These are phyloP conservation scores for Scheffersomyces lignosus DNA, from an alignment of 805 yeast genomes.

Conservation along the genomic window DNA sequence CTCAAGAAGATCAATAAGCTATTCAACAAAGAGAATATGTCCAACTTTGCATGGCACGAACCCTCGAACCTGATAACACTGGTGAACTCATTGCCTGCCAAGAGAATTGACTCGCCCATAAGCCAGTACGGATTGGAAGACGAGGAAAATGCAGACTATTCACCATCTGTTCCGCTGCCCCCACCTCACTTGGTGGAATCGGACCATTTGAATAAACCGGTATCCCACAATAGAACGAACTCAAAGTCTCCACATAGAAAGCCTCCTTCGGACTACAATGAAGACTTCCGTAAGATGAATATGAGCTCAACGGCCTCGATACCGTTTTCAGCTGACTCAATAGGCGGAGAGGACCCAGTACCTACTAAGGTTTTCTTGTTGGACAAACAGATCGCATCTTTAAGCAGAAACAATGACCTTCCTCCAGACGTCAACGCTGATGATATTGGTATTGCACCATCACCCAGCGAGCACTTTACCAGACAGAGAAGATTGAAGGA, in stretches of 20 bases:
- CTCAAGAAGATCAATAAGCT: neutral
- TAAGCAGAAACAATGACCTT: constrained; percentile 18
- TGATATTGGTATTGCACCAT: constrained; percentile 65
- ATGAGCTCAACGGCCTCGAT: constrained; percentile 19
- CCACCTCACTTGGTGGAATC: neutral
- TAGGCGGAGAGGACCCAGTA: constrained; percentile 29
- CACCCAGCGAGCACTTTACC: constrained; percentile 43
- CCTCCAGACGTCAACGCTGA: constrained; percentile 75
- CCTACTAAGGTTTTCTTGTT: constrained; percentile 38
- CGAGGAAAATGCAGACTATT: neutral
- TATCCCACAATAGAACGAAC: constrained; percentile 1
- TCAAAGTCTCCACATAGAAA: constrained; percentile 17
- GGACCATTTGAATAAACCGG: neutral
- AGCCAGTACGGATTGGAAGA: neutral
- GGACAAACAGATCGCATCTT: constrained; percentile 34
- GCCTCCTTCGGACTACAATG: constrained; percentile 17
- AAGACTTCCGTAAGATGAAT: constrained; percentile 1
- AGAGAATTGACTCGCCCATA: neutral
- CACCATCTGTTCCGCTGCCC: neutral
- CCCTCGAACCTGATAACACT: neutral
- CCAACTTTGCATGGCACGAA: neutral
- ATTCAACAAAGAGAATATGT: neutral
- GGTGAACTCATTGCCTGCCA: neutral
- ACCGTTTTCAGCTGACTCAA: constrained; percentile 45
- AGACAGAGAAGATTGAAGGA: constrained; percentile 21